phyloP scores from a whole-genome alignment of 2,329 filamentous ascomycete species.

The Cercospora sp. region DNA sequence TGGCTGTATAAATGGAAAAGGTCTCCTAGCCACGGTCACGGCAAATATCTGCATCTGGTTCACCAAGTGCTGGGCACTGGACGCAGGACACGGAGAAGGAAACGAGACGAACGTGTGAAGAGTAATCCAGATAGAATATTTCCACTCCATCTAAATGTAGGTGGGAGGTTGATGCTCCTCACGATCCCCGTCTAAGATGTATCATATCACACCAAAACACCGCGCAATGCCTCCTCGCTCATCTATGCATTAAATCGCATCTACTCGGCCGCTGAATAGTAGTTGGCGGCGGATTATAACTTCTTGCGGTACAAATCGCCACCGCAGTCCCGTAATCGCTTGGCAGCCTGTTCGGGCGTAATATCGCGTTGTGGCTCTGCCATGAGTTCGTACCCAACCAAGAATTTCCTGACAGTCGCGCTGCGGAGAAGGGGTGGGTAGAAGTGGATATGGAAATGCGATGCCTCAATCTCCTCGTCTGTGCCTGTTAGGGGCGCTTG shows the following conservation, averaged over 20 bases:
- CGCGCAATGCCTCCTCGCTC: not conserved
- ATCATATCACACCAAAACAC: not conserved
- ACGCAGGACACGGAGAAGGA: not conserved
- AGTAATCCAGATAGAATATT: not conserved
- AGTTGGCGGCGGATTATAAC: conserved; percentile 7
- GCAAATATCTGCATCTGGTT: not conserved
- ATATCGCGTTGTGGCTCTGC: conserved; percentile 98
- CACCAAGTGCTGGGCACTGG: conserved; percentile 22
- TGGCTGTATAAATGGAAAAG: conserved; percentile 20
- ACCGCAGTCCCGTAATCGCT: conserved; percentile 70
- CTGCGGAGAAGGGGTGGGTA: conserved; percentile 91
- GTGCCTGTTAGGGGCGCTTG: conserved; percentile 86
- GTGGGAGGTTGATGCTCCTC: not conserved
- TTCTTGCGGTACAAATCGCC: conserved; percentile 76
- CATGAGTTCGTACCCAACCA: conserved; percentile 95
- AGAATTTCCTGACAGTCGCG: conserved; percentile 90
- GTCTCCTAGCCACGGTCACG: not conserved
- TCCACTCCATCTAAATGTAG: not conserved
- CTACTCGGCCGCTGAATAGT: not conserved
- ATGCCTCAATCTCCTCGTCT: conserved; percentile 78
- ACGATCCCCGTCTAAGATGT: not conserved
- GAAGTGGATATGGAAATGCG: conserved; percentile 96
- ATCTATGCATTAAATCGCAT: not conserved
- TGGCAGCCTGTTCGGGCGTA: conserved; percentile 91
- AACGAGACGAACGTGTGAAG: not conserved